Evolutionary conservation across 495 filamentous ascomycete genomes (phyloP).

Genomic region (Trichodelitschia bisporula): DNA sequence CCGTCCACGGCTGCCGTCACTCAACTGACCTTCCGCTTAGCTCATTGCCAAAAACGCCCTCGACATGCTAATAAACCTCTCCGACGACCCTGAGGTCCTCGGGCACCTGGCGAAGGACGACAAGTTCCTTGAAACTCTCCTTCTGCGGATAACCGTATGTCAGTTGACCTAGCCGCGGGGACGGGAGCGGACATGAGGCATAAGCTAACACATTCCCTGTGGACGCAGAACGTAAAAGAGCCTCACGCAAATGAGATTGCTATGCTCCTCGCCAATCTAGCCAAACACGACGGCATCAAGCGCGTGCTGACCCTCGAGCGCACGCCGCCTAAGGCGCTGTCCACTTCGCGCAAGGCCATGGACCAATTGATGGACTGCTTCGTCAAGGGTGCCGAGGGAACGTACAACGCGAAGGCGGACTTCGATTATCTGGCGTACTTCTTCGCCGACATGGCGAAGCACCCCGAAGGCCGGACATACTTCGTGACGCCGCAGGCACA

Average conservation of each 20-base stretch:
- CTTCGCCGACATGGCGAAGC: conserved; percentile 76
- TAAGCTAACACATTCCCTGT: conserved; percentile 3
- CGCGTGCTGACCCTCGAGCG: conserved; percentile 40
- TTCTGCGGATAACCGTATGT: conserved; percentile 55
- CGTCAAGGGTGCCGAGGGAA: conserved; percentile 62
- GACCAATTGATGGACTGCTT: conserved; percentile 91
- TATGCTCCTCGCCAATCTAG: conserved; percentile 83
- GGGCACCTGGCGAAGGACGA: conserved; percentile 53
- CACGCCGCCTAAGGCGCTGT: conserved; percentile 30
- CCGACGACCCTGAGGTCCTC: conserved; percentile 49
- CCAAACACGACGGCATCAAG: conserved; percentile 49
- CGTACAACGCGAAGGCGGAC: conserved; percentile 63
- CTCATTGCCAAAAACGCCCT: conserved; percentile 80
- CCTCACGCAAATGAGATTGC: conserved; percentile 60
- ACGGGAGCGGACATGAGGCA: background rate
- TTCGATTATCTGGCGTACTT: conserved; percentile 85
- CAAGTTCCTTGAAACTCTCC: conserved; percentile 47
- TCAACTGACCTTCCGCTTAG: conserved; percentile 23
- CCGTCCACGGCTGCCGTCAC: background rate
- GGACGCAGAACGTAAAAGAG: conserved; percentile 29
- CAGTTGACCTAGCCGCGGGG: conserved; percentile 6
- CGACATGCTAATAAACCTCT: conserved; percentile 80
- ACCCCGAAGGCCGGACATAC: conserved; percentile 43
- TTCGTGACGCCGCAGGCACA: conserved; percentile 50
- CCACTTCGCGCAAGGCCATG: conserved; percentile 42